phyloP scores from a whole-genome alignment of 306 rosid genomes.

The Lathyrus sativus region DNA sequence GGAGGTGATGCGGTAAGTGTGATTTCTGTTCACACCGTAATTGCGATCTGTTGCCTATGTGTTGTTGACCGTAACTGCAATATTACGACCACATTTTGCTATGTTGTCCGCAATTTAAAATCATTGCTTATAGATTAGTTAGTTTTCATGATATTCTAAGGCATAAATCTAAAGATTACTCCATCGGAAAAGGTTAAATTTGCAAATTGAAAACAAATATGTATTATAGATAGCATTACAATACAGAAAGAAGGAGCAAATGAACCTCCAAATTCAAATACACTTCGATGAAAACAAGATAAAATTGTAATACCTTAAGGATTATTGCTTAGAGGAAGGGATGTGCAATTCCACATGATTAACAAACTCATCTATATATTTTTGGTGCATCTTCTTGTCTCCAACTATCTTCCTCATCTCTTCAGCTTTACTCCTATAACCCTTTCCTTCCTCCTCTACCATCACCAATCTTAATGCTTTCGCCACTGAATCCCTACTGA shows the following conservation, averaged over 20 bases:
- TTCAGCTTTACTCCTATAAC: neutral
- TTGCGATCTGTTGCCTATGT: too few species aligned
- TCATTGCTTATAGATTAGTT: too few species aligned
- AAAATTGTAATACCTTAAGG: neutral
- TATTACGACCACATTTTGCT: too few species aligned
- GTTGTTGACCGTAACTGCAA: too few species aligned
- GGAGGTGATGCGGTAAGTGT: too few species aligned
- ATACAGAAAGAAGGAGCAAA: neutral
- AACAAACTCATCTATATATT: neutral
- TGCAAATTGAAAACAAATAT: too few species aligned
- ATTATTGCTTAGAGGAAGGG: neutral
- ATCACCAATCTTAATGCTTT: conserved; percentile 36
- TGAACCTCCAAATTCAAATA: too few species aligned
- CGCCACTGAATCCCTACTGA: conserved; percentile 28
- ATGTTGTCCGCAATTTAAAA: too few species aligned
- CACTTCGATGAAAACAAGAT: neutral
- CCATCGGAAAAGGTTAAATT: too few species aligned
- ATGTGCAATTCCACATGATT: neutral
- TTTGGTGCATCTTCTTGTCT: neutral
- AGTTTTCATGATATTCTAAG: too few species aligned
- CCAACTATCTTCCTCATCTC: conserved; percentile 22
- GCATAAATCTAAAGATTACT: too few species aligned
- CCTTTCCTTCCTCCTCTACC: conserved; percentile 40
- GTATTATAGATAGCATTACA: neutral
- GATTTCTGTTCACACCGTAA: too few species aligned